Evolutionary conservation across 1,139 yeast species (phyloP).

Genomic region (Yamadazyma sp.): DNA sequence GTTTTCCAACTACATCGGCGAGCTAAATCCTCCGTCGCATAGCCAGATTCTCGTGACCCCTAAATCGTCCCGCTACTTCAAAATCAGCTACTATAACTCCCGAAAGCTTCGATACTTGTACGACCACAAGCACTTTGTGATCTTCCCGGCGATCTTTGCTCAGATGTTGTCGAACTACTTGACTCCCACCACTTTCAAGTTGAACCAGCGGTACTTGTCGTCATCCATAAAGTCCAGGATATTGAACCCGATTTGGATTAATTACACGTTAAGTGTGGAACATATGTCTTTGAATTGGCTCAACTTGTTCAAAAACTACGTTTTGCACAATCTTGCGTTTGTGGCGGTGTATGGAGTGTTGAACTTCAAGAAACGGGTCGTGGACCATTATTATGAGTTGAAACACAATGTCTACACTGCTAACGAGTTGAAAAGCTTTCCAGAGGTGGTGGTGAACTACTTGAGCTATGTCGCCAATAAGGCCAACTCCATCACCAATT

Average conservation of each 20-base stretch:
- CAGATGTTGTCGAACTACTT: constrained; percentile 44
- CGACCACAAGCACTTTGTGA: constrained; percentile 31
- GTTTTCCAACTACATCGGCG: constrained; percentile 33
- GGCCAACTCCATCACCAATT: constrained; percentile 35
- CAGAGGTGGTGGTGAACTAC: constrained; percentile 20
- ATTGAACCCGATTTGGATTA: constrained; percentile 47
- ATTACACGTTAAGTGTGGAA: constrained; percentile 31
- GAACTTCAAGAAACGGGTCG: constrained; percentile 24
- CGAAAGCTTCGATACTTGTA: constrained; percentile 23
- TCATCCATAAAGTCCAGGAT: constrained; percentile 31
- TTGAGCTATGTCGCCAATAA: constrained; percentile 22
- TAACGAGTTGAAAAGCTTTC: constrained; percentile 11
- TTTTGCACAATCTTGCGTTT: constrained; percentile 26
- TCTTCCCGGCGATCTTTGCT: constrained; percentile 39
- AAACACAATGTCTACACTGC: constrained; percentile 21
- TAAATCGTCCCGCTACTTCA: constrained; percentile 25
- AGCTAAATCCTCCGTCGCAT: constrained; percentile 37
- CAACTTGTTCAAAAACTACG: constrained; percentile 27
- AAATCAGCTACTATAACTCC: constrained; percentile 24
- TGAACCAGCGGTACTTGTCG: constrained; percentile 39
- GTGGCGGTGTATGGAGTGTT: constrained; percentile 20
- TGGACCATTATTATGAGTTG: constrained; percentile 30
- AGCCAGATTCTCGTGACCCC: constrained; percentile 30
- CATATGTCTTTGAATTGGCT: constrained; percentile 30
- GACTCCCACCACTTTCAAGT: constrained; percentile 39